Evolutionary conservation across 352 stramenopile genomes (phyloP), one percentile per base, ranked within the genome.

Genomic region (Globisporangium perplexum): DNA sequence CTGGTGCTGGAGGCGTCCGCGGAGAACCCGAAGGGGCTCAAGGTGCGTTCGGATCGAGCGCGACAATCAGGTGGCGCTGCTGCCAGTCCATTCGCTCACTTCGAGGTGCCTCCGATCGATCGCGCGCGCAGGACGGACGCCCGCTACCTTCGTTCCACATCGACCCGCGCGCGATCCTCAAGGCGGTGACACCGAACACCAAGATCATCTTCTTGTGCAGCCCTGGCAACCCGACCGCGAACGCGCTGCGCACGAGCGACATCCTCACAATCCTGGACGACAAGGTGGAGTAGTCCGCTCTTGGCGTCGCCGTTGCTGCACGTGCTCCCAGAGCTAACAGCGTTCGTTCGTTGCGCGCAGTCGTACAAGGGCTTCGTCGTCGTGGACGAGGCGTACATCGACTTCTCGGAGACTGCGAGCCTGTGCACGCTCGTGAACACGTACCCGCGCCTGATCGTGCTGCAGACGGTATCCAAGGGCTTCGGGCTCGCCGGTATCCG

Each of bases 131-230:
- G 68, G 56, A 74, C 41, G 57, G 62, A 38, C 63, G 77, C 1
- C 68, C 76, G 2, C 52, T 93, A 20, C 77, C 83, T 2, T 67
- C 77, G 14, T 94, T 95, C 58, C 86, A 95, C 61, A 92, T 95
- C 54, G 70, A 93, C 47, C 78, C 83, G 3, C 50, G 71, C 5
- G 74, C 89, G 84, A 96, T 98, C 60, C 66, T 98, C 30, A 64
- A 75, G 28, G 86, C 86, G 2, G 87, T 83, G n/a, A 96, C 82
- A n/a, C 63, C 73, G 24, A 61, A 75, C 30, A 98, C 94, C 36
- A 98, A 98, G 73, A 81, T 99, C 49, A 86, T 99, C 30, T 99
- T 99, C 64, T 67, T 99, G 35, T 99, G 96, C 68, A 98, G 88
- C 55, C 96, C 96, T 41, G 96, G 96, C 26, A 99, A 99, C 65